Evolutionary conservation across 1,139 yeast genomes (phyloP).

Genomic region (Fermentozyma sake): DNA sequence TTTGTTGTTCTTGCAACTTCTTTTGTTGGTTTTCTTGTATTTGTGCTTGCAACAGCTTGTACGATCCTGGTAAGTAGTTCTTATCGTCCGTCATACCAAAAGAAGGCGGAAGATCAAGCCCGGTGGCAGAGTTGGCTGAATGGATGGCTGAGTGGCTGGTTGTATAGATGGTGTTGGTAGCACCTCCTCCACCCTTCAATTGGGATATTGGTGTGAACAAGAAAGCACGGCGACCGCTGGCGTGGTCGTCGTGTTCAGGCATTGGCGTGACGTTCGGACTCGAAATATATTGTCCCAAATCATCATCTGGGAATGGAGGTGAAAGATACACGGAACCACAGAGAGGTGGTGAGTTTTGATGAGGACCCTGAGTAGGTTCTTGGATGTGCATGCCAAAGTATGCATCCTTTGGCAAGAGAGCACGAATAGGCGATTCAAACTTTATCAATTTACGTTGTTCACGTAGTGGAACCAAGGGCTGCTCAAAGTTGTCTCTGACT

Average conservation of each 20-base stretch:
- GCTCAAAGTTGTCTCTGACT: constrained; percentile 80
- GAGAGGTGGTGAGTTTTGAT: constrained; percentile 77
- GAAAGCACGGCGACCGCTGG: constrained; percentile 35
- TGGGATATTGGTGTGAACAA: constrained; percentile 47
- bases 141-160: constrained; percentile 11
- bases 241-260: constrained; percentile 56
- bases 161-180: constrained; percentile 22
- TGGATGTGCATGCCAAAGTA: constrained; percentile 71
- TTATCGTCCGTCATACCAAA: constrained; percentile 7
- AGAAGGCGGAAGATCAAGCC: constrained; percentile 3
- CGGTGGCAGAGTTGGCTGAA: constrained; percentile 9
- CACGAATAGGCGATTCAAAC: constrained; percentile 79
- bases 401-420: constrained; percentile 70
- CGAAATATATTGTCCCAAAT: constrained; percentile 65
- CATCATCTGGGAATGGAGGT: constrained; percentile 72
- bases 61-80: constrained; percentile 12
- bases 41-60: constrained; percentile 15
- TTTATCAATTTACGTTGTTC: constrained; percentile 66
- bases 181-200: constrained; percentile 36
- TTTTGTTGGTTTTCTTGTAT: constrained; percentile 10
- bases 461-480: constrained; percentile 54
- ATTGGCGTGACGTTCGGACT: constrained; percentile 48
- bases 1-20: constrained; percentile 8
- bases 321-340: constrained; percentile 86
- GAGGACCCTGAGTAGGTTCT: constrained; percentile 75